Evolutionary conservation across 2,329 filamentous ascomycete genomes (phyloP), one percentile per base, ranked within the genome.

Genomic region (Epichloe gansuensis): DNA sequence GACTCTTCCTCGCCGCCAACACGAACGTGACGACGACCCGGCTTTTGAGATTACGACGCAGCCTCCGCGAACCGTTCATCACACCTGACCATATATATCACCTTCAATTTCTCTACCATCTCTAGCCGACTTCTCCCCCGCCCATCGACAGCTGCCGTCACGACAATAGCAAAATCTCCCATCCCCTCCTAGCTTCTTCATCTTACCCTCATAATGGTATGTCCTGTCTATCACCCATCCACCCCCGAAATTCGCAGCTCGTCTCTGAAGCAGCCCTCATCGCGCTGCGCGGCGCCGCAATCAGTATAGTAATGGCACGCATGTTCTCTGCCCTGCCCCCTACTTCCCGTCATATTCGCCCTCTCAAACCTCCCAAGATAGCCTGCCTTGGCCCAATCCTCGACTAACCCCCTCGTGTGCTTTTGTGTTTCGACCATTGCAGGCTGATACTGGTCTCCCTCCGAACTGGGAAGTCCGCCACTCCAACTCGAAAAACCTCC

Each of bases 401-500:
- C 21, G 41, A 46, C 49, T 51, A 39, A 51, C n/a, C 35, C 11
- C 17, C 6, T 38, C 23, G 3, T 50, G 28, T 41, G n/a, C 17
- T 42, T 25, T 12, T 34, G 41, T 46, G 42, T 39, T 23, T 6
- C 35, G 9, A 11, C n/a, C 12, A 11, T 5, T 37, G 17, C 61
- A 86, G 82, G 72, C 79, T 65, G 86, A 90, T 53, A 83, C 85
- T 61, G 91, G 91, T 67, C 82, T 96, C 58, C 91, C 91, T 57
- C 69, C 82, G 48, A 82, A 83, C 69, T 96, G 91, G 91, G 93
- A 97, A 74, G 89, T 98, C 66, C 89, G 93, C 69, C 89, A 94
- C 74, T 95, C 89, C 70, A 95, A 96, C 76, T 95, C 89, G 71
- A 97, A 96, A 76, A 95, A 95, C 73, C 85, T 97, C 38, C 93